These are phyloP conservation scores for Pycnococcus provasolii DNA, from an alignment of 139 green algal genomes.

Conservation along the genomic window DNA sequence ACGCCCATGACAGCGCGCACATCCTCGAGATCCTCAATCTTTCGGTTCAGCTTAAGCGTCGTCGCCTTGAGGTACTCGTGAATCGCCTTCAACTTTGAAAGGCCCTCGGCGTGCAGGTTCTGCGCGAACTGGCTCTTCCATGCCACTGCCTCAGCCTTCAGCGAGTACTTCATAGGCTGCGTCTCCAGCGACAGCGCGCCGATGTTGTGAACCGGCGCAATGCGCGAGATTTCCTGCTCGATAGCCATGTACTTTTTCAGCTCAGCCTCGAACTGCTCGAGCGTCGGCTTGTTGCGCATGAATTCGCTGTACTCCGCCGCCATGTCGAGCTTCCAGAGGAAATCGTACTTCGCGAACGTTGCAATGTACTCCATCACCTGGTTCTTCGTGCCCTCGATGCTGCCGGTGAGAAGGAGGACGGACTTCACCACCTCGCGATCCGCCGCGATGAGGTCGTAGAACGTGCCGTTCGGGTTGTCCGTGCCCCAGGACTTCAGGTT, in stretches of 20 bases:
- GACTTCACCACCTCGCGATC: conserved; percentile 76
- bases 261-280: conserved; percentile 79
- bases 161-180: conserved; percentile 65
- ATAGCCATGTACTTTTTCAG: conserved; percentile 73
- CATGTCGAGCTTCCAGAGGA: conserved; percentile 76
- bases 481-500: conserved; percentile 61
- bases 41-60: conserved; percentile 64
- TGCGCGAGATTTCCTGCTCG: conserved; percentile 53
- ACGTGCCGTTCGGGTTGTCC: conserved; percentile 36
- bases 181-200: conserved; percentile 71
- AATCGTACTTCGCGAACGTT: conserved; percentile 64
- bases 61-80: conserved; percentile 76
- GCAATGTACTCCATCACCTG: conserved; percentile 58
- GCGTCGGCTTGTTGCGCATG: conserved; percentile 52
- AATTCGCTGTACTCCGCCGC: conserved; percentile 54
- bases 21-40: conserved; percentile 72
- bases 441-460: conserved; percentile 61
- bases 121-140: conserved; percentile 89
- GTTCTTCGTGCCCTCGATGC: conserved; percentile 61
- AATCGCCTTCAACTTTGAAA: conserved; percentile 67
- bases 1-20: conserved; percentile 67
- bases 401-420: conserved; percentile 66
- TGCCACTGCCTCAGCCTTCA: conserved; percentile 65
- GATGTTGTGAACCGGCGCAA: conserved; percentile 67
- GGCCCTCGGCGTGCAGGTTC: conserved; percentile 77